Conservation (phyloP, 2,329 filamentous ascomycete species). For the Neofusicoccum laricinum region DNA sequence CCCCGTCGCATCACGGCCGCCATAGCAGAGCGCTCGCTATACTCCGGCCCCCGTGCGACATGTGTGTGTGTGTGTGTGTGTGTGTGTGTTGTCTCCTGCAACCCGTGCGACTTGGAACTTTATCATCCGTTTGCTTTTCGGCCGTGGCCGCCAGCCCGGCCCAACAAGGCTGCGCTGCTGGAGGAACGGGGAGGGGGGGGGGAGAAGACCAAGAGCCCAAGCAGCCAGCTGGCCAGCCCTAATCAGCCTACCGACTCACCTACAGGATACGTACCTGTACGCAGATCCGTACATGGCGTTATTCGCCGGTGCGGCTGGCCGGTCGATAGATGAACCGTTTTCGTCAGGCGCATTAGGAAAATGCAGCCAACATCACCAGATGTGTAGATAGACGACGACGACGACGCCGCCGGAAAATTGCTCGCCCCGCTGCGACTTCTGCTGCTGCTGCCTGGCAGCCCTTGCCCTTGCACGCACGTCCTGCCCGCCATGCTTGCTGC, state of each 20-base stretch:
- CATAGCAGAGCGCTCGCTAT: not conserved
- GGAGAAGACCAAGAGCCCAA: not conserved
- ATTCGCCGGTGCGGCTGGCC: not conserved
- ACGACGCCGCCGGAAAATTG: not conserved
- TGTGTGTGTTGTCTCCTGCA: not conserved
- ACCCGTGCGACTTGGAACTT: not conserved
- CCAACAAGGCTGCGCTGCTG: not conserved
- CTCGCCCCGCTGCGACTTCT: not conserved
- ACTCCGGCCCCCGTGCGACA: not conserved
- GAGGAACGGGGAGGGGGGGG: not conserved
- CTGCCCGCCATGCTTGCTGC: too few relatives aligned
- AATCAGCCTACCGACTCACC: not conserved
- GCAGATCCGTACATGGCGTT: not conserved
- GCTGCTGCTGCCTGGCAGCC: not conserved
- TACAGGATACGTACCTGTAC: not conserved
- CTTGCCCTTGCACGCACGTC: too few relatives aligned
- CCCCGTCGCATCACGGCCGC: not conserved
- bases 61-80: not conserved
- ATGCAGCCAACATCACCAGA: not conserved
- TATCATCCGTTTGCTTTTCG: not conserved
- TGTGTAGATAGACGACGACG: not conserved
- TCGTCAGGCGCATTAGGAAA: conserved; percentile 2
- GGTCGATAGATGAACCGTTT: not conserved
- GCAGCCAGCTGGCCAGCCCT: not conserved
- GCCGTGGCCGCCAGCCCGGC: not conserved